Percentiles rank a stretch among this genome's conserved stretches.
Conservation (phyloP, 192 early-diverging fungal species). For the Anaeromyces robustus region DNA sequence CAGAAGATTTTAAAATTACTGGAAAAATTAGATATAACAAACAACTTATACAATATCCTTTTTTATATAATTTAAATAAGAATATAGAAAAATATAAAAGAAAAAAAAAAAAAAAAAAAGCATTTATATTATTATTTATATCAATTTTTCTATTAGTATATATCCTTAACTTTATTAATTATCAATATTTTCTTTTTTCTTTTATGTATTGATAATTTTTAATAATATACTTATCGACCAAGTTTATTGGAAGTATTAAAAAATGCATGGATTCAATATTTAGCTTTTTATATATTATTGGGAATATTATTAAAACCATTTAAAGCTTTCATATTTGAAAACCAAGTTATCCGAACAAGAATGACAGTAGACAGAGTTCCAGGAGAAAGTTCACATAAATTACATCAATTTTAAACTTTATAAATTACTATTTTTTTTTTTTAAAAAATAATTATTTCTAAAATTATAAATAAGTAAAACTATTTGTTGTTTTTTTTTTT, state of each 20-base stretch:
- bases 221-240: background rate
- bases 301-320: background rate
- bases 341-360: background rate
- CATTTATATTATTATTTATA: too few relatives aligned
- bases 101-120: too few relatives aligned
- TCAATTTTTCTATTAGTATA: too few relatives aligned
- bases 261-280: background rate
- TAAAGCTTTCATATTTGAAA: background rate
- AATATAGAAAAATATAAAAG: too few relatives aligned
- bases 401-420: background rate
- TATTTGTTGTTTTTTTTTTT: too few relatives aligned
- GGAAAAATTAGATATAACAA: background rate
- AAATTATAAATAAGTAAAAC: too few relatives aligned
- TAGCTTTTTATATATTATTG: background rate
- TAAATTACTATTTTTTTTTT: too few relatives aligned
- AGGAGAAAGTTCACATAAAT: background rate
- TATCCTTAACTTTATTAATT: too few relatives aligned
- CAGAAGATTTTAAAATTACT: background rate
- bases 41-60: background rate
- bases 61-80: background rate
- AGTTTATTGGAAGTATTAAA: background rate
- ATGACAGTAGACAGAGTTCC: background rate
- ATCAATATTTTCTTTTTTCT: too few relatives aligned
- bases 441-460: too few relatives aligned
- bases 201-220: too few relatives aligned